Conservation (phyloP, 805 yeast genomes). For the Lachancea cidri region DNA sequence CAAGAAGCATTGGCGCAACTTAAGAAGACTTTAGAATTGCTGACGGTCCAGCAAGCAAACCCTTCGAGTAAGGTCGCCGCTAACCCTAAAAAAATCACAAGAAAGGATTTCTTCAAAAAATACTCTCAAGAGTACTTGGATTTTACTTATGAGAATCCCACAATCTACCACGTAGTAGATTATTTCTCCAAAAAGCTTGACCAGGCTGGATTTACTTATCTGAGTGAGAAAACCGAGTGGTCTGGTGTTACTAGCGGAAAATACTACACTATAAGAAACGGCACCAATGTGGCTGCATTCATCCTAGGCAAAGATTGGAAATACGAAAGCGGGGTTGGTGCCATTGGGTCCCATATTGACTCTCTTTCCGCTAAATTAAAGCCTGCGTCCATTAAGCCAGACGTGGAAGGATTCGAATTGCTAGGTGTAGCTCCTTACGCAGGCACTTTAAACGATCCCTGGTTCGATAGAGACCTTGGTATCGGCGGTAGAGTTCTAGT, state of each 20-base stretch:
- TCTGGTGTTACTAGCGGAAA: conserved; percentile 40
- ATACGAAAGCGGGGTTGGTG: conserved; percentile 61
- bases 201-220: conserved; percentile 55
- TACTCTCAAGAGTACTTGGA: conserved; percentile 53
- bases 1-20: conserved; percentile 18
- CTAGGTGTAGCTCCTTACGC: conserved; percentile 83
- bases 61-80: conserved; percentile 3
- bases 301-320: conserved; percentile 62
- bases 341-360: conserved; percentile 73
- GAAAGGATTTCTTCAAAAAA: conserved; percentile 22
- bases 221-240: conserved; percentile 54
- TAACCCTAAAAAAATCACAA: conserved; percentile 4
- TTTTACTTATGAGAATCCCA: conserved; percentile 69
- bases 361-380: conserved; percentile 63
- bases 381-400: conserved; percentile 58
- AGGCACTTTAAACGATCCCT: conserved; percentile 56
- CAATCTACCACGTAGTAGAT: conserved; percentile 66
- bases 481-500: conserved; percentile 73
- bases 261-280: conserved; percentile 65
- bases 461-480: conserved; percentile 88
- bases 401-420: conserved; percentile 68
- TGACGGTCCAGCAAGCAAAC: conserved; percentile 13
- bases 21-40: conserved; percentile 23
- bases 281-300: conserved; percentile 65
- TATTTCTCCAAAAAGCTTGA: conserved; percentile 45